Conservation (phyloP, 441 rosid species). For the Kokia cookei region DNA sequence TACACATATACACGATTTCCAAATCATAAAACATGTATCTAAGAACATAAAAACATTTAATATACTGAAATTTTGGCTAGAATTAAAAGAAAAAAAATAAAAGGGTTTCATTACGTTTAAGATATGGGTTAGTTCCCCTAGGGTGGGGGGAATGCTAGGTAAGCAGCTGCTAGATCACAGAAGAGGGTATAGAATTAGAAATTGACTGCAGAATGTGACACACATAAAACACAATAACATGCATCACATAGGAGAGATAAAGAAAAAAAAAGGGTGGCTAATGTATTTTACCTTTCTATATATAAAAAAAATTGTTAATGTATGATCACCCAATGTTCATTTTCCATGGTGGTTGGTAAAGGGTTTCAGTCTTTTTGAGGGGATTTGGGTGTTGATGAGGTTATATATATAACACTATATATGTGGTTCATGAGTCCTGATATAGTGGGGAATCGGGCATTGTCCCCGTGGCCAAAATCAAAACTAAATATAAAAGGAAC, state of each 20-base stretch:
- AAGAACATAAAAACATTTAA: neutral
- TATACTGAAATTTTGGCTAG: neutral
- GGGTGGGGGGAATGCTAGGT: neutral
- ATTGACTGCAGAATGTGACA: neutral
- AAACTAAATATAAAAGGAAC: neutral
- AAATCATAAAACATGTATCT: neutral
- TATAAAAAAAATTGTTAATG: neutral
- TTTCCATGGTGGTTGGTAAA: neutral
- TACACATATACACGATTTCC: neutral
- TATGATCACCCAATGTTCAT: neutral
- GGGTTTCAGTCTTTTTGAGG: neutral
- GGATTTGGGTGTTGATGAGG: neutral
- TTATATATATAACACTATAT: neutral
- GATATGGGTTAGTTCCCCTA: neutral
- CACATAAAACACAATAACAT: neutral
- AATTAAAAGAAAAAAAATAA: neutral
- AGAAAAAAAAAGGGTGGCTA: neutral
- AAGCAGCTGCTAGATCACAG: neutral
- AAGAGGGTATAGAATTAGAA: neutral
- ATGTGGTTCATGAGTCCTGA: neutral
- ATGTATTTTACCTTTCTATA: neutral
- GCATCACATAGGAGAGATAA: neutral
- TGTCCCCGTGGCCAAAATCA: conserved; percentile 35
- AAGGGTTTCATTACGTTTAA: neutral
- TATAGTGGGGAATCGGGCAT: conserved; percentile 14